Base-by-base conservation (phyloP, 75 land plant species). In the Sequoiadendron giganteum region DNA sequence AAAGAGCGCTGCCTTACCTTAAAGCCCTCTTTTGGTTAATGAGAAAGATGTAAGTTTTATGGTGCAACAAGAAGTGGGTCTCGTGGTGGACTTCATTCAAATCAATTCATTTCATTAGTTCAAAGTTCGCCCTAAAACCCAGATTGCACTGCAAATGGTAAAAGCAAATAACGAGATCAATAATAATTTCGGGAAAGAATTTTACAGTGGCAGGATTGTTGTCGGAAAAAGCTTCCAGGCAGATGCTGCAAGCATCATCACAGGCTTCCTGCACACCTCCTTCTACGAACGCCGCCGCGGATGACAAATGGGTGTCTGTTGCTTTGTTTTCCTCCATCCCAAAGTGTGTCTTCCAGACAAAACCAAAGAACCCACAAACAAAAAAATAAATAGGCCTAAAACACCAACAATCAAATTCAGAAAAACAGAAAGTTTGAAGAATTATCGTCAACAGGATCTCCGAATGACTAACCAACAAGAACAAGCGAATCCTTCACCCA, bases 231-330 rank as follows among this genome's bases (percentile, higher is more conserved):
- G 88, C 61, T 72, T 91, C 92, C 4, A 91, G 87, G 89, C 91
- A 91, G 89, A 91, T 91, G 86, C 89, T 90, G 48, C 92, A 91
- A 28, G 92, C 91, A 84, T 91, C 92, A 36, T 91, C 91, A 61
- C 92, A 91, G 15, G 92, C 70, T 19, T 91, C 91, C 84, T 91
- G 92, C 10, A 88, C 89, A 25, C 92, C 91, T 15, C 92, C 92
- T 45, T 91, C 92, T 21, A 91, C 92, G 82, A 91, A 91, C 19
- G 88, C 92, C 25, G 91, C 91, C 86, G 89, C 92, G 9, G 91
- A 91, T 79, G 92, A 45, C 48, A 80, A 84, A 87, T 56, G 86
- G 38, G 83, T 80, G 10, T 80, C 83, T 40, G 28, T 43, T 19
- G 43, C 45, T 80, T 40, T 42, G 19, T 6, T 80, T 3, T 43